Base-by-base conservation (phyloP, 768 basidiomycete species). In the Agaricus blazei region DNA sequence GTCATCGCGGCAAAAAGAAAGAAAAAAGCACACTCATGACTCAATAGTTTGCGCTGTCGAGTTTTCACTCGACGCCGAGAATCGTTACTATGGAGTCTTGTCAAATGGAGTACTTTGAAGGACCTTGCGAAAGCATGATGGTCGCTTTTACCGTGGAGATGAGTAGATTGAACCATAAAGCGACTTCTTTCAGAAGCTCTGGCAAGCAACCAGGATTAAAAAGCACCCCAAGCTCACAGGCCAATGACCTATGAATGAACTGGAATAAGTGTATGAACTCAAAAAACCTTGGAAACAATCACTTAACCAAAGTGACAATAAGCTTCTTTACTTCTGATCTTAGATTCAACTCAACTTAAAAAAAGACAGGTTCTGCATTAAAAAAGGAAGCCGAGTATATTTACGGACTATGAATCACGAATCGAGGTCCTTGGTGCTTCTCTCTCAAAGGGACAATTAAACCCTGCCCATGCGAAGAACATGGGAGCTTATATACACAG, bases 131-230 rank as follows among this genome's bases (percentile, higher is more conserved):
- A 34, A 34, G 34, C 11, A 34, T 1, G 34, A 34, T 34, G 7
- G 63, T 87, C 85, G 57, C 85, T 86, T 56, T 78, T 79, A 19
- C 84, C 84, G 57, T 82, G 84, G 61, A 86, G 87, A 66, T 86
- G 83, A 9, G 80, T 78, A 3, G 83, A 79, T 70, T 75, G 79
- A 0, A 83, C 75, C 59, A 76, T 72, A 65, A 87, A 86, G 2
- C 84, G 85, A 60, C 85, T 87, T 52, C 84, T 87, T 40, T 23
- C 44, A 40, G 43, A 53, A n/a, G 51, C 51, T 45, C 36, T 37
- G 41, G 43, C 37, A 38, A 44, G 43, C 37, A 38, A 60, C 34
- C 48, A 31, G 48, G 36, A 37, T 31, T 45, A 23, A 54, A 28
- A 41, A 9, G 40, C 34, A 78, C 24, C 37, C 23, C 70, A 27